These are phyloP conservation scores for Lasiodiplodia gonubiensis DNA, from an alignment of 2,329 filamentous ascomycete genomes.

Conservation along the genomic window DNA sequence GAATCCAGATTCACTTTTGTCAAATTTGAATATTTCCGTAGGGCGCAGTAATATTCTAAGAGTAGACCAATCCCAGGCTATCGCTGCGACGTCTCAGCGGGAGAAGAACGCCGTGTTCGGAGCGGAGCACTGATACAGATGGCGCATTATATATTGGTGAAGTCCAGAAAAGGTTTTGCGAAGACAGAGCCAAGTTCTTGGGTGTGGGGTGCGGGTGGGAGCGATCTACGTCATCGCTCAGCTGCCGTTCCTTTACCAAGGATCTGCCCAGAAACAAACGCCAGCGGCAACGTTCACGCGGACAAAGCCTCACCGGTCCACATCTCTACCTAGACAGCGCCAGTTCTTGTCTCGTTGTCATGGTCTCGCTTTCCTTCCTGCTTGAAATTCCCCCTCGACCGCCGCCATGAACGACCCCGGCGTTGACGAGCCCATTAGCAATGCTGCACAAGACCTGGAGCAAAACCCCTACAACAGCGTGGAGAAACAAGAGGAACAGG, in stretches of 20 bases:
- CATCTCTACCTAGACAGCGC: not conserved
- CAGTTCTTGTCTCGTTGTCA: not conserved
- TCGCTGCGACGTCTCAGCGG: too few species aligned
- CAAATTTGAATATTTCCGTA: too few species aligned
- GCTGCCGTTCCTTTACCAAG: not conserved
- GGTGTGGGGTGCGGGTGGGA: not conserved
- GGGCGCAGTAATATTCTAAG: too few species aligned
- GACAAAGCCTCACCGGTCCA: not conserved
- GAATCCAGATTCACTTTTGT: too few species aligned
- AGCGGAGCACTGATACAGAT: too few species aligned
- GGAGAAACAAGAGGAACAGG: constrained; percentile 44
- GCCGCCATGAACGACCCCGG: constrained; percentile 59
- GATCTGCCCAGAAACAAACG: not conserved
- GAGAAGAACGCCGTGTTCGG: too few species aligned
- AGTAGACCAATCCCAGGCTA: too few species aligned
- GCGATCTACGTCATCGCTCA: constrained; percentile 18
- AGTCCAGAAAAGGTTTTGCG: constrained; percentile 17
- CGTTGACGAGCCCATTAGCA: constrained; percentile 55
- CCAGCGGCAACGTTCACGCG: constrained; percentile 11
- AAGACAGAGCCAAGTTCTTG: not conserved
- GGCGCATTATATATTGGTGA: not conserved
- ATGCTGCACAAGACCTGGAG: constrained; percentile 55
- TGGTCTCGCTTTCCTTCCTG: not conserved
- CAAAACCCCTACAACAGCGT: constrained; percentile 41
- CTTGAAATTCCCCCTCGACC: not conserved